These are phyloP conservation scores for Trichoderma cornu-damae DNA, from an alignment of 2,329 filamentous ascomycete species.

Conservation along the genomic window DNA sequence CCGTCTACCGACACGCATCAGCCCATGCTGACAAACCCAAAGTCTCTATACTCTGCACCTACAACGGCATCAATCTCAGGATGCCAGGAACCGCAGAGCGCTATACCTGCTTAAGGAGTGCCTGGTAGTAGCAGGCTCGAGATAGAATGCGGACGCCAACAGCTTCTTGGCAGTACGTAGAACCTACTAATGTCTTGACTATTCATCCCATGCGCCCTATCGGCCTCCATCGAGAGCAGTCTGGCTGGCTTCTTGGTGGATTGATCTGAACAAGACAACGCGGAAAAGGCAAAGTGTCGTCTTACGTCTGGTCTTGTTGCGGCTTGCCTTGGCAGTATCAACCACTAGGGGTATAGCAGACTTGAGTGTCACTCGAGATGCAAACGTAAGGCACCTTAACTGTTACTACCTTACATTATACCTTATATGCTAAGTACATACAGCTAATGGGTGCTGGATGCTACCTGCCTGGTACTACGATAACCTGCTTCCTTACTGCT, in stretches of 20 bases:
- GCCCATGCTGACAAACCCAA: not conserved
- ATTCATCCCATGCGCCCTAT: not conserved
- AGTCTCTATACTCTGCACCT: not conserved
- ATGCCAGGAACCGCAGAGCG: not conserved
- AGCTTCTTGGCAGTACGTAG: too few relatives aligned
- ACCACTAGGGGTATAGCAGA: too few relatives aligned
- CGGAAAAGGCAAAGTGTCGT: not conserved
- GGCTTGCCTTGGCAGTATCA: too few relatives aligned
- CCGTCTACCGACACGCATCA: not conserved
- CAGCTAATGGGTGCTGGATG: too few relatives aligned
- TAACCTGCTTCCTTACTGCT: too few relatives aligned
- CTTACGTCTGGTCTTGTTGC: slow-evolving; percentile 1
- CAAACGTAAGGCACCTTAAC: too few relatives aligned
- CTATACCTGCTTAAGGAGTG: too few relatives aligned
- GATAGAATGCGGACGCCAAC: not conserved
- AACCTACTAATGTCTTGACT: not conserved
- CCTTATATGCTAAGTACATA: too few relatives aligned
- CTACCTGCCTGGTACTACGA: too few relatives aligned
- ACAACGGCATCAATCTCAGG: not conserved
- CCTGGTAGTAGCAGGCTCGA: too few relatives aligned
- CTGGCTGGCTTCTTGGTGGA: not conserved
- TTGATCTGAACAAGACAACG: not conserved
- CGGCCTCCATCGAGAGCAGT: not conserved
- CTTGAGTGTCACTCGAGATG: not conserved
- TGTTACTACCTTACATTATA: not conserved